Evolutionary conservation across 768 basidiomycete genomes (phyloP).

Genomic region (Mycena floridula): DNA sequence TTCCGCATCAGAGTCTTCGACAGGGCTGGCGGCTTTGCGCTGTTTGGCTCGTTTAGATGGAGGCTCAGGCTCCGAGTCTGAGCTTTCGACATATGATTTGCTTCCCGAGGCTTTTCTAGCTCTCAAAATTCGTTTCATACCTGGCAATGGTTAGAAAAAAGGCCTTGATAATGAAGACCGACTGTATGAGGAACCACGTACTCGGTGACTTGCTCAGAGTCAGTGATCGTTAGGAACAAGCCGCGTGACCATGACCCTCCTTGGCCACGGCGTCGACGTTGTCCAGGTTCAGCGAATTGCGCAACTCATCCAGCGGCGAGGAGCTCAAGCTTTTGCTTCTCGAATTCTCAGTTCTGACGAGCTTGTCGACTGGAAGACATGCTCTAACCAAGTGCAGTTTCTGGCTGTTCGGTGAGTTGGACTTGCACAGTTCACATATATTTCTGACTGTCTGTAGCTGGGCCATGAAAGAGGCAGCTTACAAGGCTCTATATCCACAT

Average conservation of each 20-base stretch:
- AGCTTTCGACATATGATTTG: no score
- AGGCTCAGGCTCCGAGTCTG: no score
- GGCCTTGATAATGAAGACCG: no score
- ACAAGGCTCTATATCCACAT: conserved; percentile 74
- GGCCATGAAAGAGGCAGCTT: conserved; percentile 81
- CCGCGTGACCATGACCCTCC: conserved; percentile 43
- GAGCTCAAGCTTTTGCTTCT: conserved; percentile 39
- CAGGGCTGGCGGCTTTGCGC: no score
- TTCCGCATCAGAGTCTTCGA: no score
- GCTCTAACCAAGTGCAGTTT: conserved; percentile 33
- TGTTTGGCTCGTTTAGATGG: no score
- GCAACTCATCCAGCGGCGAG: conserved; percentile 44
- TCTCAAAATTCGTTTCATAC: no score
- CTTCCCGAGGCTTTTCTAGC: no score
- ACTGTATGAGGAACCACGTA: no score
- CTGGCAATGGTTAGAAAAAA: no score
- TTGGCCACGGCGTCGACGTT: conserved; percentile 76
- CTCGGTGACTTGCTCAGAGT: no score
- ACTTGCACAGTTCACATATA: background rate
- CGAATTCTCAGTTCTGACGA: conserved; percentile 57
- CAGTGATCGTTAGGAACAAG: background rate
- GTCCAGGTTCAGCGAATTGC: conserved; percentile 63
- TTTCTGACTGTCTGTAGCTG: conserved; percentile 52
- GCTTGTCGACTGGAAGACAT: conserved; percentile 23
- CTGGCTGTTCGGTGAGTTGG: conserved; percentile 67